Evolutionary conservation across 2,329 filamentous ascomycete species (phyloP), one percentile per base, ranked within the genome.

Genomic region (Chrysosphaeria jannelii): DNA sequence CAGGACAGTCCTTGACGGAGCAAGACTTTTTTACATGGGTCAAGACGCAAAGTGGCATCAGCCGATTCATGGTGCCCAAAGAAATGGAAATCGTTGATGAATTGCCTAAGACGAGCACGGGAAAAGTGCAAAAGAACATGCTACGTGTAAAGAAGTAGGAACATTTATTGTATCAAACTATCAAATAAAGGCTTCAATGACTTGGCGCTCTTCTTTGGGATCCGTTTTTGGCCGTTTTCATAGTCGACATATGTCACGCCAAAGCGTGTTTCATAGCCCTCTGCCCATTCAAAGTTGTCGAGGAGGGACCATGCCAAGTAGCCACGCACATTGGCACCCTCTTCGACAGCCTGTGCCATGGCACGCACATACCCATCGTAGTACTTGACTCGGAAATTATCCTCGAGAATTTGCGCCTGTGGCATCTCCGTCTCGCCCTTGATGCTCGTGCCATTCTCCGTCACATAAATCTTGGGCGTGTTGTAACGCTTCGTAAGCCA

Each of bases 111-210:
- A 97, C 85, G 14, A 85, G 72, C 42, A 97, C 85, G 1, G 85
- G 85, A 3, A 97, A 97, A 55, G 57, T 93, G 29, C 68, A 76
- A 57, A 97, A 97, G 61, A 93, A 90, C 36, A 61, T 89, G 5
- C 44, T 97, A 26, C 51, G 85, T n/a, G n/a, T n/a, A n/a, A n/a
- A n/a, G n/a, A n/a, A n/a, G n/a, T n/a, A n/a, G n/a, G n/a, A n/a
- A n/a, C n/a, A n/a, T n/a, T n/a, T n/a, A n/a, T n/a, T n/a, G n/a
- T n/a, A 78, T 66, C 35, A 74, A 51, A 33, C 53, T 53, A 19
- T 65, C 60, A 40, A 85, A 81, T 30, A 79, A 53, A 27, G 59
- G 51, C 32, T 62, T 58, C 35, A 88, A 54, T 36, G 57, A 55
- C 43, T 53, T 57, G 11, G 71, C 75, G 41, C 72, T 85, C 57